phyloP scores from a whole-genome alignment of 352 stramenopile genomes.

The Thalassiosira oceanica region DNA sequence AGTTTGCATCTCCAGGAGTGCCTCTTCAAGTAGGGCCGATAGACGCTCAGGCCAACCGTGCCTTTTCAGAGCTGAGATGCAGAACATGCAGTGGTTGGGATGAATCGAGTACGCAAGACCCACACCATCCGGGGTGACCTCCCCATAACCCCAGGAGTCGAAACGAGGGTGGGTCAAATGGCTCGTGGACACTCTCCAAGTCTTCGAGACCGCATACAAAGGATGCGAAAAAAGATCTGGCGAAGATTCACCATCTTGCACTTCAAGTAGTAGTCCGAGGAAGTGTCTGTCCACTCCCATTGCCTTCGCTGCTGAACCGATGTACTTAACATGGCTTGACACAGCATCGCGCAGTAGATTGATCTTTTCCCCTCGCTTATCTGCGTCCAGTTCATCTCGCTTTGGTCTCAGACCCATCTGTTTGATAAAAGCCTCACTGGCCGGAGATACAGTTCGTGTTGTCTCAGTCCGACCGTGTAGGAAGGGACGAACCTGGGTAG shows the following conservation, averaged over 20 bases:
- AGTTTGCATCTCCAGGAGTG: constrained; percentile 92
- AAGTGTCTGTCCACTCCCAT: constrained; percentile 92
- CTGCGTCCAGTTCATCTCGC: constrained; percentile 71
- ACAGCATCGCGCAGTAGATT: constrained; percentile 88
- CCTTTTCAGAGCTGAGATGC: constrained; percentile 89
- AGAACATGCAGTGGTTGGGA: constrained; percentile 92
- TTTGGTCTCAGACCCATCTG: constrained; percentile 66
- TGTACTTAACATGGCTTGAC: constrained; percentile 88
- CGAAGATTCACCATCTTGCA: constrained; percentile 86
- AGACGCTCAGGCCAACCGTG: constrained; percentile 84
- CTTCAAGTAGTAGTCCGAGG: constrained; percentile 93
- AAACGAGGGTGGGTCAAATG: constrained; percentile 92
- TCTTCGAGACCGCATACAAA: constrained; percentile 90
- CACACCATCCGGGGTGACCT: constrained; percentile 95
- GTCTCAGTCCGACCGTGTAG: constrained; percentile 92
- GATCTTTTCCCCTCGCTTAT: constrained; percentile 75
- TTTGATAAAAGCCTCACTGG: constrained; percentile 89
- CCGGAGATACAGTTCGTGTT: constrained; percentile 84
- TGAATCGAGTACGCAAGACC: constrained; percentile 95
- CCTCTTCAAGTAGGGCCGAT: constrained; percentile 89
- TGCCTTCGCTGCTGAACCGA: constrained; percentile 84
- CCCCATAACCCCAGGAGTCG: constrained; percentile 92
- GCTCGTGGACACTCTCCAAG: constrained; percentile 92
- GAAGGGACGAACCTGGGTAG: constrained; percentile 94
- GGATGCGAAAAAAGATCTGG: constrained; percentile 92